These are phyloP conservation scores for Naematelia encephala DNA, from an alignment of 768 basidiomycete genomes.

Conservation along the genomic window DNA sequence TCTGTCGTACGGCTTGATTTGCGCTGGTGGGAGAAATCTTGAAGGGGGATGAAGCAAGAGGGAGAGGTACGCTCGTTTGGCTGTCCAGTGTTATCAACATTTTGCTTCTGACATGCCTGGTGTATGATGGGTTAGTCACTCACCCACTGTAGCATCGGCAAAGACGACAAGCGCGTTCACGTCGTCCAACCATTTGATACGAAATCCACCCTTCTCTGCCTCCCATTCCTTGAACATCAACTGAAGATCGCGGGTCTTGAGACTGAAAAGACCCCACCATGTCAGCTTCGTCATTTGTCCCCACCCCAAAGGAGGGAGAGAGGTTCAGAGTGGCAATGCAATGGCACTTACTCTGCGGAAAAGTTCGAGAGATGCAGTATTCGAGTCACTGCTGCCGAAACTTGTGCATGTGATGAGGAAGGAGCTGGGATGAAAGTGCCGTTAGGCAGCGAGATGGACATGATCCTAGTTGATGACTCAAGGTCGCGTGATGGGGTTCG, in stretches of 20 bases:
- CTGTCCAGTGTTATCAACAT: too few species aligned
- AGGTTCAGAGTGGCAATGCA: neutral
- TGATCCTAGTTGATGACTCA: slow-evolving; percentile 5
- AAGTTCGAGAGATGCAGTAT: slow-evolving; percentile 92
- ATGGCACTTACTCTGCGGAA: slow-evolving; percentile 62
- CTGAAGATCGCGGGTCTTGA: slow-evolving; percentile 97
- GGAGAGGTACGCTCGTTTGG: slow-evolving; percentile 91
- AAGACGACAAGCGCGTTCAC: slow-evolving; percentile 94
- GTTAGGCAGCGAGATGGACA: slow-evolving; percentile 49
- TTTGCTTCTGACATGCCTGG: too few species aligned
- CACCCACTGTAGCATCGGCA: slow-evolving; percentile 80
- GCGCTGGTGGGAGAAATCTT: slow-evolving; percentile 32
- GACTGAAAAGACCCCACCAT: slow-evolving; percentile 35
- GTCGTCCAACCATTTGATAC: slow-evolving; percentile 99
- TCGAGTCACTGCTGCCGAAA: slow-evolving; percentile 92
- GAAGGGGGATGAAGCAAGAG: slow-evolving; percentile 75
- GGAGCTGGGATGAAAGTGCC: slow-evolving; percentile 43
- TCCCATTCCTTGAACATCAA: slow-evolving; percentile 86
- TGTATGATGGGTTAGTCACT: too few species aligned
- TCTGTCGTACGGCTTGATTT: slow-evolving; percentile 87
- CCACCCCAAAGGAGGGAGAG: neutral
- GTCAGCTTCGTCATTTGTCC: slow-evolving; percentile 6
- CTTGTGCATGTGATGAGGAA: slow-evolving; percentile 37
- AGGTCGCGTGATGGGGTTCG: neutral
- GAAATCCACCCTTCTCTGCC: slow-evolving; percentile 79